Evolutionary conservation across 2,329 filamentous ascomycete species (phyloP).

Genomic region (Verticillium klebahnii): DNA sequence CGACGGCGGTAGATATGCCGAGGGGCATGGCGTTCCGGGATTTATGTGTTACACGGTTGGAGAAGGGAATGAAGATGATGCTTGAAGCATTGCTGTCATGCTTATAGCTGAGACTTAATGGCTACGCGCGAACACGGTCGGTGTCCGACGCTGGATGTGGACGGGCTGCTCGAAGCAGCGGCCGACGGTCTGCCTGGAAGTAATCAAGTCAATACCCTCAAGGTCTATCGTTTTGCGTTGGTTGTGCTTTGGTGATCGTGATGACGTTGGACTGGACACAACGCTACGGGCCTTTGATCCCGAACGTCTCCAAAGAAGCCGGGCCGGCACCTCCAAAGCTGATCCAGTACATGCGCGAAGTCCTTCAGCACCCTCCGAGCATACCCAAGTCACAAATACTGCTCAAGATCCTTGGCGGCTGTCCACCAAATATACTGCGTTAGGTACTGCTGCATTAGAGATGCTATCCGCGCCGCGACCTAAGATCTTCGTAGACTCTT

Average conservation of each 20-base stretch:
- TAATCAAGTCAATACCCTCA: neutral
- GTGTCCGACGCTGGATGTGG: neutral
- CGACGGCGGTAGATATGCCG: neutral
- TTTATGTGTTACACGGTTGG: neutral
- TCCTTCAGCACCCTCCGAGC: no score
- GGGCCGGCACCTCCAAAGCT: no score
- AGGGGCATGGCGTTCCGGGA: neutral
- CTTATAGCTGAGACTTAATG: neutral
- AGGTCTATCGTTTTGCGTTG: neutral
- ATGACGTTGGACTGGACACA: neutral
- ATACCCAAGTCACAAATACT: no score
- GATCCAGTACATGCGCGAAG: no score
- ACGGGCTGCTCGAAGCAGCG: neutral
- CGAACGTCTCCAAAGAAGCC: no score
- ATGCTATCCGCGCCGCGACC: no score
- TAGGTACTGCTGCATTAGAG: no score
- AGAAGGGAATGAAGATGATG: neutral
- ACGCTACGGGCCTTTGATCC: no score
- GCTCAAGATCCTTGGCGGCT: no score
- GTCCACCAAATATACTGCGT: no score
- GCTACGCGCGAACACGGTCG: neutral
- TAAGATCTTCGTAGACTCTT: no score
- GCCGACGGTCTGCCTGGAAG: neutral
- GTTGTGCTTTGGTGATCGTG: neutral
- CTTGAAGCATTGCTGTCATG: neutral